phyloP scores from a whole-genome alignment of 2,329 filamentous ascomycete genomes.

The Fusarium sp. region DNA sequence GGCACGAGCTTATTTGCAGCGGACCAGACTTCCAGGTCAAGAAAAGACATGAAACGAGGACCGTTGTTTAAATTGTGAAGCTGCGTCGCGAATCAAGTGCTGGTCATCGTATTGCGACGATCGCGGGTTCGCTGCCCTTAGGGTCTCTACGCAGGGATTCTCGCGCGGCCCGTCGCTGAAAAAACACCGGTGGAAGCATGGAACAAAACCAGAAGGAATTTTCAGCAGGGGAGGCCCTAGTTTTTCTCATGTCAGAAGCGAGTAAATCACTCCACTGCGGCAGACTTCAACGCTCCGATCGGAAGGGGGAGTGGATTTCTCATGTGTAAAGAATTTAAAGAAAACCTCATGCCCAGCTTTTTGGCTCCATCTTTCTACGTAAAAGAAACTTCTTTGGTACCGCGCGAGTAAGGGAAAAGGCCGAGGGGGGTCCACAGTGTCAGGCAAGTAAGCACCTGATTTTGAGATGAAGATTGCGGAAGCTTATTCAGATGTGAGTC shows the following conservation, averaged over 20 bases:
- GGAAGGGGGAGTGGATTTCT: slow-evolving; percentile 29
- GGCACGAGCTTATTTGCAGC: neutral
- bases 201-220: slow-evolving; percentile 25
- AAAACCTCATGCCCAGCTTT: slow-evolving; percentile 34
- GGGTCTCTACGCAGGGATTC: slow-evolving; percentile 15
- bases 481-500: neutral
- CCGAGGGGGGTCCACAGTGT: slow-evolving; percentile 26
- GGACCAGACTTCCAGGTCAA: slow-evolving; percentile 1
- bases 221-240: slow-evolving; percentile 8
- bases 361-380: slow-evolving; percentile 45
- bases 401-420: slow-evolving; percentile 15
- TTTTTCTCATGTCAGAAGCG: slow-evolving; percentile 37
- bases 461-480: neutral
- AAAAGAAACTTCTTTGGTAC: slow-evolving; percentile 39
- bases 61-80: neutral
- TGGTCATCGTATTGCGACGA: neutral
- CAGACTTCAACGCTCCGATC: slow-evolving; percentile 17
- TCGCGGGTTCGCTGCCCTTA: neutral
- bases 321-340: slow-evolving; percentile 14
- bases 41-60: neutral
- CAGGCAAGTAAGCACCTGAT: slow-evolving; percentile 6
- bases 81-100: neutral
- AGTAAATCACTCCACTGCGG: slow-evolving; percentile 24
- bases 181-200: slow-evolving; percentile 2
- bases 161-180: neutral